Evolutionary conservation across 768 basidiomycete genomes (phyloP).

Genomic region (Mycena vulgaris): DNA sequence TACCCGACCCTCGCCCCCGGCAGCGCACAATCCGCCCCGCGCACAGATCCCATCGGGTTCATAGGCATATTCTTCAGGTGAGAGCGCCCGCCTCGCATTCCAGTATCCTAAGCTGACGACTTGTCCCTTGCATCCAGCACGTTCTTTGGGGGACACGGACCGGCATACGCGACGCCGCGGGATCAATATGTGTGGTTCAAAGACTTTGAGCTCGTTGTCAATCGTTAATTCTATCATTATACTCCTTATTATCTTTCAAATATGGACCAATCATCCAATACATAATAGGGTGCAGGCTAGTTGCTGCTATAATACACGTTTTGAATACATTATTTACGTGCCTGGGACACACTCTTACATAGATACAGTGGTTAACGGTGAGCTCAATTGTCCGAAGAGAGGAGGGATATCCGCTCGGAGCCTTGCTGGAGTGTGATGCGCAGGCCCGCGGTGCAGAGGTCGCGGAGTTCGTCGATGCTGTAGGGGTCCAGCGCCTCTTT

Average conservation of each 20-base stretch:
- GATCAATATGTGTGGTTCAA: constrained; percentile 87
- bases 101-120: background rate
- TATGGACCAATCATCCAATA: background rate
- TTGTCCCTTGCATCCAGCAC: constrained; percentile 62
- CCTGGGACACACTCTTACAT: too few relatives aligned
- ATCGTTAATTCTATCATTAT: constrained; percentile 42
- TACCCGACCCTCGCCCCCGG: constrained; percentile 28
- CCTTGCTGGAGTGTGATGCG: constrained; percentile 30
- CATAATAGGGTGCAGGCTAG: background rate
- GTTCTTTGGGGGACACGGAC: constrained; percentile 85
- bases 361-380: background rate
- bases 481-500: background rate
- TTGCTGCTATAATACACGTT: background rate
- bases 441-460: constrained; percentile 11
- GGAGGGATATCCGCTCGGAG: background rate
- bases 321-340: background rate
- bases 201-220: constrained; percentile 67
- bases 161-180: constrained; percentile 75
- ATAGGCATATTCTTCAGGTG: constrained; percentile 85
- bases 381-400: background rate
- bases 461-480: constrained; percentile 15
- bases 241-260: background rate
- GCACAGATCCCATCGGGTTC: constrained; percentile 54
- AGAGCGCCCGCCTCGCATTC: background rate
- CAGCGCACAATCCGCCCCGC: constrained; percentile 36